phyloP scores from a whole-genome alignment of 1,284 basidiomycete genomes.

The Porogramme epimiltina region DNA sequence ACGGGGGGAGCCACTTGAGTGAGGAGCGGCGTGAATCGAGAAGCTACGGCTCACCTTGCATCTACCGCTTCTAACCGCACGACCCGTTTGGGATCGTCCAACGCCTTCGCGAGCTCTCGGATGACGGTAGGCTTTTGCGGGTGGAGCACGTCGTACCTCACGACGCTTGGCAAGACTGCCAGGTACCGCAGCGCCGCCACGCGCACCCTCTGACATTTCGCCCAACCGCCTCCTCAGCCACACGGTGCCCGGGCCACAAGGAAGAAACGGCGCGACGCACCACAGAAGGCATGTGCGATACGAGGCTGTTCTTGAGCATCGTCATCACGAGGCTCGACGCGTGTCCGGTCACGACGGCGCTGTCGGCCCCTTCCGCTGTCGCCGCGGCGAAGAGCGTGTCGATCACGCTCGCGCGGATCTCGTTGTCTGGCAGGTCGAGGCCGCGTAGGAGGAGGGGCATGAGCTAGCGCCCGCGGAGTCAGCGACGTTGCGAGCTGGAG shows the following conservation, averaged over 20 bases:
- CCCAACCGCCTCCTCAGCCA: too few species aligned
- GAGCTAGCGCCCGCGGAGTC: too few species aligned
- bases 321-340: conserved; percentile 69
- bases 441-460: conserved; percentile 89
- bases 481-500: neutral
- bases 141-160: conserved; percentile 81
- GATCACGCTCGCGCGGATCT: conserved; percentile 80
- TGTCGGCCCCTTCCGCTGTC: conserved; percentile 46
- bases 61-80: conserved; percentile 89
- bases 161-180: conserved; percentile 67
- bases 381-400: conserved; percentile 78
- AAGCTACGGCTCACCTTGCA: conserved; percentile 52
- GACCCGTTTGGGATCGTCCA: conserved; percentile 84
- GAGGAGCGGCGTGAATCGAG: too few species aligned
- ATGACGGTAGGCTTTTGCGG: conserved; percentile 74
- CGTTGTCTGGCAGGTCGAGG: conserved; percentile 74
- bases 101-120: conserved; percentile 67
- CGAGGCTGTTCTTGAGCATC: conserved; percentile 67
- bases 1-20: neutral
- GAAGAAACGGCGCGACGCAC: conserved; percentile 39
- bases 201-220: conserved; percentile 69
- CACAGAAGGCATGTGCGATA: conserved; percentile 50
- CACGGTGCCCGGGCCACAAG: too few species aligned
- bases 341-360: conserved; percentile 58
- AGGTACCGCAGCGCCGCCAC: conserved; percentile 77